These are phyloP conservation scores for Entrophospora sp. DNA, from an alignment of 192 early-diverging fungal species.

Conservation along the genomic window DNA sequence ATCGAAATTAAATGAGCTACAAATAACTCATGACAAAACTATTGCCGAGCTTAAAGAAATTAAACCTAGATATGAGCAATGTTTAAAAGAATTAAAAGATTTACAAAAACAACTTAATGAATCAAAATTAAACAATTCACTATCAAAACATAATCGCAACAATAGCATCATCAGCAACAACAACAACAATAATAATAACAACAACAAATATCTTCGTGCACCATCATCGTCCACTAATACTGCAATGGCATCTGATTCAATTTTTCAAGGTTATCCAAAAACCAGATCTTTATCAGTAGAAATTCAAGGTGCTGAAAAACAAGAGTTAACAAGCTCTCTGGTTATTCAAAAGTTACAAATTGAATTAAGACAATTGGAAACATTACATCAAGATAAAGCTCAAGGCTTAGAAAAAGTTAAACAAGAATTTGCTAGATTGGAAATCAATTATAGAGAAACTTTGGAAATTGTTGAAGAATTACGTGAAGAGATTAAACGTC, in stretches of 20 bases:
- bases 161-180: too few species aligned
- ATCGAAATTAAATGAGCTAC: too few species aligned
- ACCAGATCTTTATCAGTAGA: slow-evolving; percentile 2
- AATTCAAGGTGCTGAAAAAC: not conserved
- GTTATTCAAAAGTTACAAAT: slow-evolving; percentile 4
- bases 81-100: too few species aligned
- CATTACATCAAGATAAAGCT: not conserved
- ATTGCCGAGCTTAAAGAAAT: too few species aligned
- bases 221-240: too few species aligned
- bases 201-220: not conserved
- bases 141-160: too few species aligned
- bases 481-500: not conserved
- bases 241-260: too few species aligned
- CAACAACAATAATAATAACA: too few species aligned
- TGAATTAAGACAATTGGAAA: not conserved
- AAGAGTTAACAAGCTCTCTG: not conserved
- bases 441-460: not conserved
- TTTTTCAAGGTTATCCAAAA: not conserved
- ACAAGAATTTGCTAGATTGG: not conserved
- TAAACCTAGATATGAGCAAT: too few species aligned
- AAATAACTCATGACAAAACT: too few species aligned
- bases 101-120: too few species aligned
- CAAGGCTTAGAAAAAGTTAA: not conserved
- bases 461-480: slow-evolving; percentile 11
- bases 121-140: too few species aligned